These are phyloP conservation scores for Clavulina sp. DNA, from an alignment of 768 basidiomycete genomes.

Conservation along the genomic window DNA sequence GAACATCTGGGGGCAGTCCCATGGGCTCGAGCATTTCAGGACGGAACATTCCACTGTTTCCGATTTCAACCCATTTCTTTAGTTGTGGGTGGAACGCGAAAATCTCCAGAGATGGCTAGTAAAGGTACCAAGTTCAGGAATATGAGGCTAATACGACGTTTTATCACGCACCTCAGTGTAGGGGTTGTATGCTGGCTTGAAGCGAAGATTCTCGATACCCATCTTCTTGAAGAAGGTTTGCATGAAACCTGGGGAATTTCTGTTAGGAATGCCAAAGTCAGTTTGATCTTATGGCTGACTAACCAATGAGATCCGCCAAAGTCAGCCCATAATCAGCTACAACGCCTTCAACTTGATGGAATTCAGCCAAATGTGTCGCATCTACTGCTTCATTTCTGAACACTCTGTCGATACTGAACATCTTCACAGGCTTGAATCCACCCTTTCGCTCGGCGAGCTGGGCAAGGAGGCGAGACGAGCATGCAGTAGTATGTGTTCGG, in stretches of 20 bases:
- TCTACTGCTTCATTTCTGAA: slow-evolving; percentile 99
- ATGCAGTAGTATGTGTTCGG: slow-evolving; percentile 93
- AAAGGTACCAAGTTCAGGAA: neutral
- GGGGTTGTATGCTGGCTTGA: slow-evolving; percentile 98
- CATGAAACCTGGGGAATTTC: slow-evolving; percentile 72
- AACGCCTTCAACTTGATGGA: slow-evolving; percentile 99
- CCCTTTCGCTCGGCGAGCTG: slow-evolving; percentile 72
- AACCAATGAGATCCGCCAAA: slow-evolving; percentile 87
- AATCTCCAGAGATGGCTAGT: slow-evolving; percentile 85
- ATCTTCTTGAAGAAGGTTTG: slow-evolving; percentile 95
- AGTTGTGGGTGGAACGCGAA: slow-evolving; percentile 95
- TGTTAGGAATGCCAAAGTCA: neutral
- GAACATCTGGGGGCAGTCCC: slow-evolving; percentile 93
- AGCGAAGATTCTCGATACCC: slow-evolving; percentile 83
- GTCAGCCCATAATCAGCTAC: slow-evolving; percentile 89
- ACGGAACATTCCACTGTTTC: slow-evolving; percentile 98
- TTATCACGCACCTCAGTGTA: slow-evolving; percentile 99
- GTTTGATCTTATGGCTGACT: slow-evolving; percentile 11
- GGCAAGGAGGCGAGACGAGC: slow-evolving; percentile 86
- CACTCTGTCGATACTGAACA: slow-evolving; percentile 95
- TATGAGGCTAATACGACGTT: slow-evolving; percentile 3
- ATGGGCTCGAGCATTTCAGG: slow-evolving; percentile 99
- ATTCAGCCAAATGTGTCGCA: slow-evolving; percentile 95
- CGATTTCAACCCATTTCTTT: slow-evolving; percentile 92
- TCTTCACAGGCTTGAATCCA: slow-evolving; percentile 78